Conservation (phyloP, 2,329 filamentous ascomycete species). For the Gliomastix tumulicola region DNA sequence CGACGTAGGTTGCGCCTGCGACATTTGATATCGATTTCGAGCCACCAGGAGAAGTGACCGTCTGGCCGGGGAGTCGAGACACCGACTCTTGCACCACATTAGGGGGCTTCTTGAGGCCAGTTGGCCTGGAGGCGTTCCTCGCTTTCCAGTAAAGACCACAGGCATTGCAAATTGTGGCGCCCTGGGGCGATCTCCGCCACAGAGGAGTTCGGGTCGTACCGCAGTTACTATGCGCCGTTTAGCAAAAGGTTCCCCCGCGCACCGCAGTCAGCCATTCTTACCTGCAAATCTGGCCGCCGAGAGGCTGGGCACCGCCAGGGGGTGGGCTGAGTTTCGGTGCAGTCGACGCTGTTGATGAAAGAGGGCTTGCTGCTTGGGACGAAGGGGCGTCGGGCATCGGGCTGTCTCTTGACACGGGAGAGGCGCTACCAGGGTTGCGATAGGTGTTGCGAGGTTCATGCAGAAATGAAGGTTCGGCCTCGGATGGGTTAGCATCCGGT, state of each 20-base stretch:
- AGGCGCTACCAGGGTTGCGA: slow-evolving; percentile 14
- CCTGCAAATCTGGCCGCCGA: slow-evolving; percentile 67
- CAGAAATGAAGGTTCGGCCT: slow-evolving; percentile 2
- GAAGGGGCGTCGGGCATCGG: slow-evolving; percentile 12
- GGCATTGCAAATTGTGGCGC: slow-evolving; percentile 94
- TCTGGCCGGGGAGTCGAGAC: slow-evolving; percentile 18
- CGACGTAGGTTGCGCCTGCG: slow-evolving; percentile 62
- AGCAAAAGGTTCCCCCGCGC: too few species aligned
- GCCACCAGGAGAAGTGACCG: too few species aligned
- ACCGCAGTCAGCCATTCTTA: too few species aligned
- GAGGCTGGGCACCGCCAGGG: slow-evolving; percentile 13
- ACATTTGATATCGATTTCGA: slow-evolving; percentile 32
- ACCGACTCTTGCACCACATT: slow-evolving; percentile 35
- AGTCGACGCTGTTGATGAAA: slow-evolving; percentile 9
- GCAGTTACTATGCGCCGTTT: slow-evolving; percentile 82
- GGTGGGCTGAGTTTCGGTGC: slow-evolving; percentile 7
- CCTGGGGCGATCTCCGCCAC: slow-evolving; percentile 89
- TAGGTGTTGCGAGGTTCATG: neutral
- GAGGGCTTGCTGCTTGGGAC: slow-evolving; percentile 19
- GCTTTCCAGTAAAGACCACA: slow-evolving; percentile 94
- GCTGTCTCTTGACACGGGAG: slow-evolving; percentile 16
- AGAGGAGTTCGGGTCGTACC: slow-evolving; percentile 88
- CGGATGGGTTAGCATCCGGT: too few species aligned
- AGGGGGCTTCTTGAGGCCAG: slow-evolving; percentile 76
- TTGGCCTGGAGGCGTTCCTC: slow-evolving; percentile 83